Base-by-base conservation (phyloP, 371 early-diverging fungal genomes). In the Circinella umbellata region DNA sequence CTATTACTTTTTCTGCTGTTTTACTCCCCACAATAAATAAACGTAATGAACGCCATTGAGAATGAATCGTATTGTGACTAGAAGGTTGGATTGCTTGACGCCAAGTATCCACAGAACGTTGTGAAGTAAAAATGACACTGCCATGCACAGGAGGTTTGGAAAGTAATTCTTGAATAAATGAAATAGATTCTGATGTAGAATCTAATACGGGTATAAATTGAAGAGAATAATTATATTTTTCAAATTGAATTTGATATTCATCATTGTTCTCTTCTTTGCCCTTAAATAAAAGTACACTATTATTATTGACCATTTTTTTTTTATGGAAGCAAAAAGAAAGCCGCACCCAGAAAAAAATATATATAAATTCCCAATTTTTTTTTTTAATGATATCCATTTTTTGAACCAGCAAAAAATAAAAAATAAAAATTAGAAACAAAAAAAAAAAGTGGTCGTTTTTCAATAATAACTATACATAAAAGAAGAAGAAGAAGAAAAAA, bases 21-120 rank as follows among this genome's bases (percentile, higher is more conserved):
- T 81, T 78, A 18, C 72, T 72, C 1, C 90, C 90, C n/a, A 90
- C 86, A 42, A 82, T 75, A 64, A 73, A 87, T 18, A 80, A 49
- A 7, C 81, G 78, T 15, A 79, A 14, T 0, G 8, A 17, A 9
- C 53, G 61, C 83, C 81, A 81, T 59, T 68, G 64, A 4, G 62
- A 39, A 10, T 66, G 59, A 39, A 66, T 47, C 14, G 38, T 48
- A 37, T 39, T 49, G 15, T 7, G 8, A 8, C 20, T 18, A 27
- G 10, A 39, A 36, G n/a, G 53, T 42, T 20, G 42, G 36, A 38
- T 36, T 6, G 42, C 42, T 42, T 42, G 42, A 11, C 11, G 6
- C 61, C 51, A 84, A 42, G 84, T 71, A 37, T 80, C 73, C 0
- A 81, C 81, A 8, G 80, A 73, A 13, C 80, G 75, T 67, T 84